Evolutionary conservation across 1,139 yeast genomes (phyloP).

Genomic region (Meyerozyma carpophila): DNA sequence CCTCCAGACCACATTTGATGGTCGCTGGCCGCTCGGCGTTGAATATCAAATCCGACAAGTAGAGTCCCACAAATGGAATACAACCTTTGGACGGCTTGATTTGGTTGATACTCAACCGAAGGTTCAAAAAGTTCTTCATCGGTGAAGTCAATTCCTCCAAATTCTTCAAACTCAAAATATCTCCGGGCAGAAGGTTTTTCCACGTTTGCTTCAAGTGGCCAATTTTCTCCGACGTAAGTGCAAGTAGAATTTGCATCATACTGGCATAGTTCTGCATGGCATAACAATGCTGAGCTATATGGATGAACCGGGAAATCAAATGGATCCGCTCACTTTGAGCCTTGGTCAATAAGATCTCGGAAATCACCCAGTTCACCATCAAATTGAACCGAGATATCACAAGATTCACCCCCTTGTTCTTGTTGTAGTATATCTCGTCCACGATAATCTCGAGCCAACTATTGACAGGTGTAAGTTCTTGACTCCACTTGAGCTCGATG

Average conservation of each 20-base stretch:
- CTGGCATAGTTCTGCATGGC: conserved; percentile 79
- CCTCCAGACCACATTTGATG: conserved; percentile 22
- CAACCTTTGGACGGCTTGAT: conserved; percentile 73
- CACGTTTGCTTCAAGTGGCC: conserved; percentile 67
- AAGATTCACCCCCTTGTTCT: conserved; percentile 68
- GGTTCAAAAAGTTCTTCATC: conserved; percentile 55
- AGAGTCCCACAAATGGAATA: conserved; percentile 85
- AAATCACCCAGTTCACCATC: conserved; percentile 88
- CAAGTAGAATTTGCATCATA: conserved; percentile 79
- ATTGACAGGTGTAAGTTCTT: conserved; percentile 62
- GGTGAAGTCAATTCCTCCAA: conserved; percentile 63
- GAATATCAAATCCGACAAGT: conserved; percentile 74
- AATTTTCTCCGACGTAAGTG: conserved; percentile 69
- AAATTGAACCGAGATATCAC: conserved; percentile 86
- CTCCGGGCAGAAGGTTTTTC: conserved; percentile 55
- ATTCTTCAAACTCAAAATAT: conserved; percentile 58
- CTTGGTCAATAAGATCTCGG: conserved; percentile 74
- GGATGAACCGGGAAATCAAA: conserved; percentile 75
- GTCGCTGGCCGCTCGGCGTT: conserved; percentile 66
- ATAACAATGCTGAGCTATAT: conserved; percentile 72
- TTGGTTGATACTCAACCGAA: conserved; percentile 58
- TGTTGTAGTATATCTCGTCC: conserved; percentile 45
- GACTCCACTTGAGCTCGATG: conserved; percentile 71
- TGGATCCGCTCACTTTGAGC: conserved; percentile 53
- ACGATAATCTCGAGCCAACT: conserved; percentile 82